Base-by-base conservation (phyloP, 805 yeast genomes). In the Yarrowia keelungensis region DNA sequence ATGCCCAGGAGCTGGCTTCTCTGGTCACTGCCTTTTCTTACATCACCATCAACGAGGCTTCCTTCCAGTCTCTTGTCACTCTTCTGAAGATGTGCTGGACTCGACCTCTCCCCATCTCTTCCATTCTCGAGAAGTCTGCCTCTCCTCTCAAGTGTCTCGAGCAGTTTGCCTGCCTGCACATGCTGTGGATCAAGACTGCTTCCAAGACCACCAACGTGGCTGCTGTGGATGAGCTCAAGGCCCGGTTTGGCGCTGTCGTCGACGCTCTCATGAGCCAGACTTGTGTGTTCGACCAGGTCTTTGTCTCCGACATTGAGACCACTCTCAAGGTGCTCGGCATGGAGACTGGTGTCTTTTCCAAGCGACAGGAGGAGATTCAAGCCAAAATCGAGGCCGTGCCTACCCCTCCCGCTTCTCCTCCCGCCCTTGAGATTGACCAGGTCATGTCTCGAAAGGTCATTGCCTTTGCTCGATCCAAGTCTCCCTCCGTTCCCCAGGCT, bases 141-240 rank as follows among this genome's bases (percentile, higher is more conserved):
- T 2, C 65, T 7, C 65, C 65, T 12, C 51, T 59, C 26, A 42
- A 59, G 42, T 59, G 65, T 12, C 65, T 59, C 16, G 51, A 59
- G 35, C 65, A 59, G 51, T 59, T 59, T 45, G 65, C 65, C 8
- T 32, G 41, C 35, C 51, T 59, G 19, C 65, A 59, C 38, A 59
- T 59, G 50, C 35, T 59, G 39, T 59, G 65, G 65, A 59, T 59
- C 51, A 59, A 59, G 51, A 45, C 65, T 19, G 65, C 65, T 16
- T 59, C 65, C 51, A 59, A 59, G 51, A 45, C 51, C 35, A 59
- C 65, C 15, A 59, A 59, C 16, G 65, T 59, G 32, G 42, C 65
- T 43, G 42, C 51, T 12, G 65, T 59, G 26, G 65, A 59, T 14
- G 65, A 59, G 65, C 50, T 59, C 42, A 59, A 59, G 51, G 65